Evolutionary conservation across 2,329 filamentous ascomycete species (phyloP).

Genomic region (Fusarium sp.): DNA sequence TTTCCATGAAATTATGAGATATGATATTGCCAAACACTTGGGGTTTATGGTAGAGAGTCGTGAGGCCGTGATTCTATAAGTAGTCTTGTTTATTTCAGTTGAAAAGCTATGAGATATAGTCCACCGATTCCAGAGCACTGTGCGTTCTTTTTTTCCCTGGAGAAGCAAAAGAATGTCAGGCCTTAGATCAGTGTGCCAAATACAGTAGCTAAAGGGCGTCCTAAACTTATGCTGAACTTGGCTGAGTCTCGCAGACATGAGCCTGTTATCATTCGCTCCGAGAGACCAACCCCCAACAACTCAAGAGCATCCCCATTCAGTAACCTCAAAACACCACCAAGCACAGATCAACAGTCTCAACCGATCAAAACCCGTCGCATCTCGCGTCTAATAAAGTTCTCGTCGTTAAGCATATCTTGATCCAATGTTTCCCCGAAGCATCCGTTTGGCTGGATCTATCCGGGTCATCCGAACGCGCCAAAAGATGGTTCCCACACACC

Average conservation of each 20-base stretch:
- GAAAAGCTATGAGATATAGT: not conserved
- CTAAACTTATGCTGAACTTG: not conserved
- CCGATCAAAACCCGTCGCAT: not conserved
- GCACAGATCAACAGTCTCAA: not conserved
- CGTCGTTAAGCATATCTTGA: not conserved
- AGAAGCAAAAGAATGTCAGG: rapidly evolving
- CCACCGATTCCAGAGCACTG: not conserved
- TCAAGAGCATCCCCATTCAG: no score
- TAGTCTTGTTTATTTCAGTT: not conserved
- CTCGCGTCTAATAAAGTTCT: not conserved
- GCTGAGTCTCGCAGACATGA: rapidly evolving
- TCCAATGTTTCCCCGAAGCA: not conserved
- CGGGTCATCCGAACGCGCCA: not conserved
- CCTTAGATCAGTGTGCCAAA: not conserved
- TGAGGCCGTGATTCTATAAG: not conserved
- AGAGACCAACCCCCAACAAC: no score
- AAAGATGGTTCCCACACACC: not conserved
- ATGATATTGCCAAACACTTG: not conserved
- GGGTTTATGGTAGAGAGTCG: not conserved
- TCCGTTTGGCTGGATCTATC: constrained; percentile 4
- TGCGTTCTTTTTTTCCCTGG: not conserved
- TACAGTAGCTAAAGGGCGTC: not conserved
- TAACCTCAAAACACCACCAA: not conserved
- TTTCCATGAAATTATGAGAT: not conserved
- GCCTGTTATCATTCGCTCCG: not conserved